These are phyloP conservation scores for Solanum acaule DNA, from an alignment of 257 asterid species.

Conservation along the genomic window DNA sequence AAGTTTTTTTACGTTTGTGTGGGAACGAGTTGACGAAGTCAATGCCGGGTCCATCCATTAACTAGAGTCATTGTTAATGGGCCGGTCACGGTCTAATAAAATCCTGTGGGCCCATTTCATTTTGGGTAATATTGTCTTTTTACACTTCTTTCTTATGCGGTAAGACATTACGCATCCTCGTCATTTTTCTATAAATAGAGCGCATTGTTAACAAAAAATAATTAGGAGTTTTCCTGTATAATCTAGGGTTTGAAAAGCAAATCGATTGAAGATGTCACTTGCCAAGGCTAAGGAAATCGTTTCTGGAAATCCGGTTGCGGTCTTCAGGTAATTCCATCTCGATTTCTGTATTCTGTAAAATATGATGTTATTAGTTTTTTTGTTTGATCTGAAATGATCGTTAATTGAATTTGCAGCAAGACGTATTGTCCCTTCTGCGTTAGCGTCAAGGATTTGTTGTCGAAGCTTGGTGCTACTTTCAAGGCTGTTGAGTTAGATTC, in stretches of 20 bases:
- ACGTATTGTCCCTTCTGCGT: slow-evolving; percentile 65
- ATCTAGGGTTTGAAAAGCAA: background rate
- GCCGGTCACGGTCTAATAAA: background rate
- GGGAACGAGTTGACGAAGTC: background rate
- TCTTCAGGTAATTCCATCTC: slow-evolving; percentile 53
- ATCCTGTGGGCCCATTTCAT: background rate
- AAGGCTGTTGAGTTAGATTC: slow-evolving; percentile 64
- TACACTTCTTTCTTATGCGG: background rate
- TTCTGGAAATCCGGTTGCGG: slow-evolving; percentile 49
- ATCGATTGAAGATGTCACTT: slow-evolving; percentile 39
- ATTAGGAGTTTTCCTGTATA: background rate
- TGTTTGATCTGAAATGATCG: background rate
- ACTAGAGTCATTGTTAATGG: background rate
- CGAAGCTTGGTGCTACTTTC: slow-evolving; percentile 56
- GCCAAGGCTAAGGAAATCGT: slow-evolving; percentile 77
- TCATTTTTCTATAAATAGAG: background rate
- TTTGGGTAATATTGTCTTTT: background rate
- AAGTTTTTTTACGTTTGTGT: background rate
- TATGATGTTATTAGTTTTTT: background rate
- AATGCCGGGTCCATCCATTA: background rate
- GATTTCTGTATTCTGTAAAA: background rate
- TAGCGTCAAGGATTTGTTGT: slow-evolving; percentile 65
- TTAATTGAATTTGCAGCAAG: slow-evolving; percentile 51
- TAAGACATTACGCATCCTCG: background rate
- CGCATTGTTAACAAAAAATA: background rate